Base-by-base conservation (phyloP, 805 yeast species). In the Teunomyces stri region DNA sequence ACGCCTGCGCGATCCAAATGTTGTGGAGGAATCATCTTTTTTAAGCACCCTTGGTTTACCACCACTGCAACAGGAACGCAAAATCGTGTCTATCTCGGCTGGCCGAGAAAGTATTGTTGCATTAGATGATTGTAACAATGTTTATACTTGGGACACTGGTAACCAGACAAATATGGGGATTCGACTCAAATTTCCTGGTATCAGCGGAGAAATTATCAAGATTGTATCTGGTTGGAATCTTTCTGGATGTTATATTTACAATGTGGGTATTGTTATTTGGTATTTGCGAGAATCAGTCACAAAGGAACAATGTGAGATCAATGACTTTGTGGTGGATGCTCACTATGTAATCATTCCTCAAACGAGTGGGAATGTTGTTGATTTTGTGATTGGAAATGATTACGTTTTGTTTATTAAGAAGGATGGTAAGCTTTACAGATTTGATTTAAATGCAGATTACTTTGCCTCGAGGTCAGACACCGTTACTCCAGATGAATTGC, bases 161-260 rank as follows among this genome's bases (percentile, higher is more conserved):
- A 58, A 55, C 30, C 29, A 35, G 1, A 46, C 51, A 6, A 51
- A 53, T 7, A 58, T 56, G 43, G 89, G 85, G 0, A 71, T 80
- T 4, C 57, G 55, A 43, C 50, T 84, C 28, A 56, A 45, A 3
- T 78, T 82, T 48, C 63, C 66, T 0, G 65, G 65, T 6, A 34
- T 62, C 6, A 49, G 54, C 2, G 51, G 56, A 0, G 58, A 65
- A 28, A 69, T 71, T 9, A 70, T 79, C 9, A 78, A 75, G 51
- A 74, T 82, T 7, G 70, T 73, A 10, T 84, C 88, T 13, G 94
- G 92, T 0, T 86, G 92, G 92, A 75, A 78, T 48, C 61, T 75
- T 12, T 77, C 80, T 44, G 78, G 80, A 36, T 79, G 79, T 16
- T 68, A 73, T 42, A 63, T 82, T 2, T 67, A 67, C 15, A 65